Conservation (phyloP, 2,329 filamentous ascomycete genomes). For the Aureobasidium vineae region DNA sequence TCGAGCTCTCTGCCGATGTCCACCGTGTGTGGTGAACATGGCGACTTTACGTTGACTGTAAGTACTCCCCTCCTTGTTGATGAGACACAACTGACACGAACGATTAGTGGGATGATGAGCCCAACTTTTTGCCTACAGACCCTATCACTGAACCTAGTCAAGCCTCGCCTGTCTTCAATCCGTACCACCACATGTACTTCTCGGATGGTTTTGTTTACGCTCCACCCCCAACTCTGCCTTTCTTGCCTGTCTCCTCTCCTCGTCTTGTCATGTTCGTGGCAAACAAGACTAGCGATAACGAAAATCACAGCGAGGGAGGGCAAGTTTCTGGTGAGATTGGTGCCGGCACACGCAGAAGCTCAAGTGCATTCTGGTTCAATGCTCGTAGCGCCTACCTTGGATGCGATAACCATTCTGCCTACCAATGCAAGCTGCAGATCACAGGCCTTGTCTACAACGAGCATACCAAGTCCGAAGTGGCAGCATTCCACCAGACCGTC, state of each 20-base stretch:
- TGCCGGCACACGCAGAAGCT: constrained; percentile 45
- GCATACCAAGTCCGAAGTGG: constrained; percentile 38
- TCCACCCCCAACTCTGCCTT: constrained; percentile 47
- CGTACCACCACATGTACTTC: constrained; percentile 54
- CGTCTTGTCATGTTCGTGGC: constrained; percentile 51
- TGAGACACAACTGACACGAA: constrained; percentile 31
- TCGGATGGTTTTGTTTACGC: constrained; percentile 52
- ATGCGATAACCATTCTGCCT: constrained; percentile 46
- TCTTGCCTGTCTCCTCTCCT: constrained; percentile 47
- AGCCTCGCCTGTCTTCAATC: constrained; percentile 46
- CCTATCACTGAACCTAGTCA: constrained; percentile 38
- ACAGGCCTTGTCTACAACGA: constrained; percentile 48
- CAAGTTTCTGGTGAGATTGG: constrained; percentile 49
- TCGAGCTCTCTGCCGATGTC: constrained; percentile 17
- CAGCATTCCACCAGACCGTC: constrained; percentile 41
- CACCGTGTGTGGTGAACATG: constrained; percentile 45
- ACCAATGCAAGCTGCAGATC: constrained; percentile 46
- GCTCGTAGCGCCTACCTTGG: constrained; percentile 49
- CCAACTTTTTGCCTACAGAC: constrained; percentile 36
- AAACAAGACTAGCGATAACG: constrained; percentile 33
- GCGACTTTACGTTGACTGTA: constrained; percentile 43
- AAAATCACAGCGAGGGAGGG: constrained; percentile 38
- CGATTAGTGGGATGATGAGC: constrained; percentile 40
- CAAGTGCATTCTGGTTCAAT: constrained; percentile 53
- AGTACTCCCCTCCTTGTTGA: constrained; percentile 30